Conservation (phyloP, 805 yeast species). For the Hanseniaspora valbyensis region DNA sequence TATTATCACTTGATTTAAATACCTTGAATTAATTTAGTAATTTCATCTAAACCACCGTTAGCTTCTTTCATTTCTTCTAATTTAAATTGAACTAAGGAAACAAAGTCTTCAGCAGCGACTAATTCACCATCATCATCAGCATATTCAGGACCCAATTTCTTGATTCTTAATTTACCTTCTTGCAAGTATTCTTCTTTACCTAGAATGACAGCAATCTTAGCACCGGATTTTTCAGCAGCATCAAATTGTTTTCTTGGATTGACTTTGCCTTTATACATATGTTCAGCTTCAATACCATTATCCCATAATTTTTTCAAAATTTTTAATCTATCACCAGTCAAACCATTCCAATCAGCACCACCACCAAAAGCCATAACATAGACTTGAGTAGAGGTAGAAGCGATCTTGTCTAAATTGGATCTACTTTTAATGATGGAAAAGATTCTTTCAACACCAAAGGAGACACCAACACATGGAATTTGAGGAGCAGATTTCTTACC, state of each 20-base stretch:
- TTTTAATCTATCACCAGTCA: constrained; percentile 80
- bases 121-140: constrained; percentile 79
- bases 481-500: constrained; percentile 59
- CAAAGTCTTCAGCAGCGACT: constrained; percentile 50
- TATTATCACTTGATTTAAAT: no score
- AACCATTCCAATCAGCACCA: constrained; percentile 92
- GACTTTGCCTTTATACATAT: constrained; percentile 82
- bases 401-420: constrained; percentile 50
- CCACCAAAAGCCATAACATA: constrained; percentile 98
- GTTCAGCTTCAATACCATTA: constrained; percentile 83
- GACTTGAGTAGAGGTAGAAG: constrained; percentile 84
- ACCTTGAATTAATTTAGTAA: constrained; percentile 51
- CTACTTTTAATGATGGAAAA: constrained; percentile 82
- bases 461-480: constrained; percentile 94
- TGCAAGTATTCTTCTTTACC: constrained; percentile 79
- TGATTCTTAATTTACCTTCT: constrained; percentile 72
- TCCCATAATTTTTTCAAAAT: constrained; percentile 77
- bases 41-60: constrained; percentile 43
- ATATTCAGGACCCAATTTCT: constrained; percentile 80
- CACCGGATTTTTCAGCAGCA: constrained; percentile 91
- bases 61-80: constrained; percentile 40
- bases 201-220: constrained; percentile 78
- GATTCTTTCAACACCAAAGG: constrained; percentile 92
- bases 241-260: constrained; percentile 94
- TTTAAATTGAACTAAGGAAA: constrained; percentile 40